phyloP scores from a whole-genome alignment of 2,329 filamentous ascomycete species.

The Epichloe sylvatica region DNA sequence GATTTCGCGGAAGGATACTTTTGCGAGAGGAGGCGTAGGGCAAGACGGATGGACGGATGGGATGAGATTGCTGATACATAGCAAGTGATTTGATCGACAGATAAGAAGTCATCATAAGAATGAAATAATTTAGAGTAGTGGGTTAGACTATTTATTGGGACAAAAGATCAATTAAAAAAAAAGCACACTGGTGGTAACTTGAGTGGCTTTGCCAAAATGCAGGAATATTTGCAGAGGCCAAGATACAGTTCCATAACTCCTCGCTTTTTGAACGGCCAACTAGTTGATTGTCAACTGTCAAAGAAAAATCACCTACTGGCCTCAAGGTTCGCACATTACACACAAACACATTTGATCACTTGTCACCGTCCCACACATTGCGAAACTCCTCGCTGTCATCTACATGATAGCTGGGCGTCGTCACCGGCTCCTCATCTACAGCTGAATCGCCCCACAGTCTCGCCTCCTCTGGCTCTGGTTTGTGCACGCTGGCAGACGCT shows the following conservation, averaged over 20 bases:
- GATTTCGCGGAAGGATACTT: conserved; percentile 17
- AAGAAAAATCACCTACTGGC: background rate
- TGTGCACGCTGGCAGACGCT: background rate
- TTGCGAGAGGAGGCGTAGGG: conserved; percentile 43
- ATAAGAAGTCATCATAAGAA: too few relatives aligned
- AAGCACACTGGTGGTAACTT: background rate
- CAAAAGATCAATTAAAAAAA: background rate
- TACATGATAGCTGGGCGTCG: conserved; percentile 15
- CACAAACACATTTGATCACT: background rate
- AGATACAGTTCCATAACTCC: conserved; percentile 11
- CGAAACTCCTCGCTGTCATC: conserved; percentile 30
- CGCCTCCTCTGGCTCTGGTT: conserved; percentile 9
- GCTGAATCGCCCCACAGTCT: conserved; percentile 4
- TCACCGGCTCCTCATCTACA: conserved; percentile 5
- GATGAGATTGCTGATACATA: too few relatives aligned
- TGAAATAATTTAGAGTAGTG: too few relatives aligned
- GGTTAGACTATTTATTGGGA: too few relatives aligned
- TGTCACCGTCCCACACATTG: conserved; percentile 27
- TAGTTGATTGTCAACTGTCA: background rate
- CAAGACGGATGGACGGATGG: background rate
- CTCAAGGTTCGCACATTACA: background rate
- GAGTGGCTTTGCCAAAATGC: background rate
- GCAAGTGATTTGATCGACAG: too few relatives aligned
- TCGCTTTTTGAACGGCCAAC: conserved; percentile 12
- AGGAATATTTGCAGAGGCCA: background rate